Percentiles rank a stretch among this genome's conserved stretches.
These are phyloP conservation scores for Suhomyces kunorum DNA, from an alignment of 1,139 yeast genomes.

Conservation along the genomic window DNA sequence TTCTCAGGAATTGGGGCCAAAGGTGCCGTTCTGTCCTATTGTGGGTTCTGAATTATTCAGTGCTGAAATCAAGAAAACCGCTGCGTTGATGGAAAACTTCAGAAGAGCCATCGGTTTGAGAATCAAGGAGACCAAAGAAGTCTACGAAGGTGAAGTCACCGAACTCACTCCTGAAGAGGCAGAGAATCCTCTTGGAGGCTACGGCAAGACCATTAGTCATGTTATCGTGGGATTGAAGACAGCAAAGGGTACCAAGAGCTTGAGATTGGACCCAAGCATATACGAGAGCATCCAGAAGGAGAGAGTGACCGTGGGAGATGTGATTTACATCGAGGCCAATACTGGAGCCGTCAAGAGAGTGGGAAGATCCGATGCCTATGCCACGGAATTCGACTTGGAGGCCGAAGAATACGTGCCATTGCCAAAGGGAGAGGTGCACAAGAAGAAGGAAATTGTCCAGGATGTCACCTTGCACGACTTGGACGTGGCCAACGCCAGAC, in stretches of 20 bases:
- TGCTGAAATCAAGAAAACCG: slow-evolving; percentile 98
- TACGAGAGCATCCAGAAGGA: slow-evolving; percentile 97
- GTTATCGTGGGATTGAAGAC: slow-evolving; percentile 94
- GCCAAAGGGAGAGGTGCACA: slow-evolving; percentile 98
- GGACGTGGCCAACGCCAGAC: slow-evolving; percentile 94
- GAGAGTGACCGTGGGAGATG: slow-evolving; percentile 92
- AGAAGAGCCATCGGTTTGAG: slow-evolving; percentile 95
- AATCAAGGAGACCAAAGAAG: slow-evolving; percentile 96
- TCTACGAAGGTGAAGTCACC: slow-evolving; percentile 97
- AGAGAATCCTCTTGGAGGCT: slow-evolving; percentile 95
- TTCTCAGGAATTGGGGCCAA: slow-evolving; percentile 96
- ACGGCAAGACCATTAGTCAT: slow-evolving; percentile 94
- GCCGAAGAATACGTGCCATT: slow-evolving; percentile 98
- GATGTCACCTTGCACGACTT: slow-evolving; percentile 95
- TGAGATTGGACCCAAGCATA: slow-evolving; percentile 91
- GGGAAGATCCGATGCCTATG: slow-evolving; percentile 97
- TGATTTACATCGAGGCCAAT: slow-evolving; percentile 93
- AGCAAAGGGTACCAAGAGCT: slow-evolving; percentile 91
- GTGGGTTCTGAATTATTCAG: slow-evolving; percentile 94
- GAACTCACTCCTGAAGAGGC: slow-evolving; percentile 97
- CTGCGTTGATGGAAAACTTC: slow-evolving; percentile 95
- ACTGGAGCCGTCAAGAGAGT: slow-evolving; percentile 98
- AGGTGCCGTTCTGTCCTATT: slow-evolving; percentile 97
- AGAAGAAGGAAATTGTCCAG: slow-evolving; percentile 96
- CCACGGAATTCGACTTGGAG: slow-evolving; percentile 96